Evolutionary conservation across 306 rosid species (phyloP), one percentile per base, ranked within the genome.

Genomic region (Ochetophila trinervis): DNA sequence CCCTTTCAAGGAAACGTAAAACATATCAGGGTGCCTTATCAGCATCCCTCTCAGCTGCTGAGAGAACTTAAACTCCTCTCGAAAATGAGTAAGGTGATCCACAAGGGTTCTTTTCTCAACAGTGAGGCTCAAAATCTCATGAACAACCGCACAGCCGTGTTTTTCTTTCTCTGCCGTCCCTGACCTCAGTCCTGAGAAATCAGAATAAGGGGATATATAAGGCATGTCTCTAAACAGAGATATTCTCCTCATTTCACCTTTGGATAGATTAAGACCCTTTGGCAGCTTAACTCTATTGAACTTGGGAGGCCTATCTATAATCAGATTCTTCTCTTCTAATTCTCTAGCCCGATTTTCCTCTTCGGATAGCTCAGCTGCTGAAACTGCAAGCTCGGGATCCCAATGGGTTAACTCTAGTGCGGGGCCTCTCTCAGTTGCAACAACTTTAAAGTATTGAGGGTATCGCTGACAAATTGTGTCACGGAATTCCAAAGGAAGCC

Each of bases 311-410:
- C 97, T 82, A 59, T 91, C 96, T 24, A 91, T 86, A 52, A 91
- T 91, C 57, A 91, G 78, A 76, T 88, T 79, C 70, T 77, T 74
- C 81, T 91, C 97, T 60, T 83, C 88, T 22, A 79, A 16, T 65
- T 86, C 96, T 66, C 80, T 77, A 53, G 80, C 72, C 27, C 68
- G 83, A 40, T 84, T 91, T 16, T 91, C 97, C 56, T 88, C 96
- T 5, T 70, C 91, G 13, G 93, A 59, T 52, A 91, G 55, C 85
- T 91, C 96, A 11, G 91, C 88, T 0, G 94, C 97, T 19, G 96
- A 88, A 70, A 91, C 91, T 3, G 96, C 97, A 69, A 91, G 89
- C 72, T 91, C 83, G 14, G 97, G 94, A 79, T 91, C 97, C 97
- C 96, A 88, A 65, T 86, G 88, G 36, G 91, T 91, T 74, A 91